Base-by-base conservation (phyloP, 805 yeast species). In the Myxozyma mucilagina region DNA sequence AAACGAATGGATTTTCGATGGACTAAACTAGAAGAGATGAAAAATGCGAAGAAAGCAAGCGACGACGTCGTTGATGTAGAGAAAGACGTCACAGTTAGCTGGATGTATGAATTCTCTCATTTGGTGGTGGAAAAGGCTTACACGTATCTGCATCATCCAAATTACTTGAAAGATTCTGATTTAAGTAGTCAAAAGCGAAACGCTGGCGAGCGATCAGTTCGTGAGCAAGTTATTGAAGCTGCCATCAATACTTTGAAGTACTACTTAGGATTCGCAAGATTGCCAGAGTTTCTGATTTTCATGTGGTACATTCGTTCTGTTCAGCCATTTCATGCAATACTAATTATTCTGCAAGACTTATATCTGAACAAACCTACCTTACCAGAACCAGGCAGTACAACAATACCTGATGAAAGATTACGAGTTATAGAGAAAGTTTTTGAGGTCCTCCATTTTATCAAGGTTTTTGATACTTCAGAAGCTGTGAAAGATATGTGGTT, bases 241-340 rank as follows among this genome's bases (percentile, higher is more conserved):
- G 65, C 65, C 9, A 50, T 59, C 16, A 55, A 49, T 36, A 56
- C 60, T 3, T 10, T 61, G n/a, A 32, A 61, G 16, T 43, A 47
- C n/a, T 61, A 49, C 31, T 53, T 59, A 10, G 55, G 53, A 11
- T 47, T 43, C 35, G 34, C 53, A 13, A 47, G 47, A 35, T 29
- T 56, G 47, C 65, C 63, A 7, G 64, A 57, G 10, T 45, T 42
- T 41, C 41, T 54, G n/a, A 41, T 42, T 10, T 57, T 53, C 31
- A 47, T 57, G n/a, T 61, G 65, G 65, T 61, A 36, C 16, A 32
- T 52, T 29, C 39, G 63, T 9, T 18, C 55, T 13, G 32, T 54
- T 29, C 62, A 58, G 20, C 65, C 60, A 1, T 59, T 47, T 29
- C 65, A 61, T 32, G 61, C 65, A 6, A 55, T 59, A 14, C 42